A percentile compares a stretch with the other conserved stretches of the same genome.
phyloP scores from a whole-genome alignment of 352 stramenopile species.

The Globisporangium paddicum region DNA sequence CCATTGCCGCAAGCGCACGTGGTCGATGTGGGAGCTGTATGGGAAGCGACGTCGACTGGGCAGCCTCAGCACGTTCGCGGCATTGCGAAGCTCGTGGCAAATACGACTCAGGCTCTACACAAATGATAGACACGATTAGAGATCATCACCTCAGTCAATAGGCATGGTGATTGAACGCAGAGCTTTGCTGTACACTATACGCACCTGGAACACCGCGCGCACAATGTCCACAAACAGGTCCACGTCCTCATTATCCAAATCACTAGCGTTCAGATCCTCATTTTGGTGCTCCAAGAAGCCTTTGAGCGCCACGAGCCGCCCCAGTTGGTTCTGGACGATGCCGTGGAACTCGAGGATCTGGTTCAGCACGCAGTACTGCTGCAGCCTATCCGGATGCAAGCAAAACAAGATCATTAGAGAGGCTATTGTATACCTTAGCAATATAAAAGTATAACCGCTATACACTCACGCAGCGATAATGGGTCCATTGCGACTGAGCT shows the following conservation, averaged over 20 bases:
- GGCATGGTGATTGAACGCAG: too few relatives aligned
- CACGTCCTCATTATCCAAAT: constrained; percentile 42
- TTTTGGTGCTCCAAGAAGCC: constrained; percentile 41
- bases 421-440: not conserved
- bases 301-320: constrained; percentile 40
- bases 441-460: not conserved
- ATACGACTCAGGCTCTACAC: constrained; percentile 34
- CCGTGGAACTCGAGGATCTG: constrained; percentile 84
- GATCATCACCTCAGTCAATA: too few relatives aligned
- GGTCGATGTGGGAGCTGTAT: constrained; percentile 74
- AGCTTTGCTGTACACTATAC: not conserved
- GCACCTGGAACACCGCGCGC: constrained; percentile 37
- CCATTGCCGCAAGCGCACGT: constrained; percentile 32
- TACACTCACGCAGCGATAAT: constrained; percentile 44
- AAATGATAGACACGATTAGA: not conserved
- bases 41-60: constrained; percentile 75
- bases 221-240: constrained; percentile 49
- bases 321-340: constrained; percentile 55
- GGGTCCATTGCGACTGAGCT: constrained; percentile 41
- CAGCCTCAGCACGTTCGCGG: constrained; percentile 64
- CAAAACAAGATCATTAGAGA: not conserved
- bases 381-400: constrained; percentile 28
- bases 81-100: constrained; percentile 63
- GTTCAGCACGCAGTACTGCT: constrained; percentile 81
- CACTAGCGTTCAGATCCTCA: constrained; percentile 30